These are phyloP conservation scores for Termitomyces sp. DNA, from an alignment of 768 basidiomycete genomes.

Conservation along the genomic window DNA sequence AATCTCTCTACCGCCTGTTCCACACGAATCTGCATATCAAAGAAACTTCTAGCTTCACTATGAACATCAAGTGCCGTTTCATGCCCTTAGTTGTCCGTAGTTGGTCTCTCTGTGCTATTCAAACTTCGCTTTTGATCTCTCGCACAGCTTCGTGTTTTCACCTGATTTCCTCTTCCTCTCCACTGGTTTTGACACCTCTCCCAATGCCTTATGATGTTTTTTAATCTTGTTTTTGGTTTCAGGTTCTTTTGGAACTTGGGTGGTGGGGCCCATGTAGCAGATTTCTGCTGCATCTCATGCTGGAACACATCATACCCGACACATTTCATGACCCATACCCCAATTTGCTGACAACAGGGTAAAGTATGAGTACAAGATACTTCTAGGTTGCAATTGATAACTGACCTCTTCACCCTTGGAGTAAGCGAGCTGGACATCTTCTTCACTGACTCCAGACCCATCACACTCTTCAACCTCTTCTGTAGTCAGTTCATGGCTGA, in stretches of 20 bases:
- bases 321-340: not conserved
- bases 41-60: no score
- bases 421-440: not conserved
- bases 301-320: not conserved
- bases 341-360: not conserved
- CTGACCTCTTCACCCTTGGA: slow-evolving; percentile 5
- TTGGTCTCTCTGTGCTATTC: no score
- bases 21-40: not conserved
- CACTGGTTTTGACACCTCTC: not conserved
- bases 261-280: not conserved
- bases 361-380: not conserved
- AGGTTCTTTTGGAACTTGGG: not conserved
- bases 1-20: slow-evolving; percentile 19
- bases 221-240: not conserved
- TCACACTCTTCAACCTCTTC: not conserved
- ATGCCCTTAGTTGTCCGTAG: no score
- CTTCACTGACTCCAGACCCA: not conserved
- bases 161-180: not conserved
- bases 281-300: not conserved
- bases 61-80: no score
- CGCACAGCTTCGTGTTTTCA: no score
- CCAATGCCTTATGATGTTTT: not conserved
- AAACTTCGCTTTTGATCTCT: no score
- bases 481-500: not conserved
- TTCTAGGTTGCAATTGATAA: not conserved